Evolutionary conservation across 2,329 filamentous ascomycete genomes (phyloP), one percentile per base, ranked within the genome.

Genomic region (Claviceps spartinae): DNA sequence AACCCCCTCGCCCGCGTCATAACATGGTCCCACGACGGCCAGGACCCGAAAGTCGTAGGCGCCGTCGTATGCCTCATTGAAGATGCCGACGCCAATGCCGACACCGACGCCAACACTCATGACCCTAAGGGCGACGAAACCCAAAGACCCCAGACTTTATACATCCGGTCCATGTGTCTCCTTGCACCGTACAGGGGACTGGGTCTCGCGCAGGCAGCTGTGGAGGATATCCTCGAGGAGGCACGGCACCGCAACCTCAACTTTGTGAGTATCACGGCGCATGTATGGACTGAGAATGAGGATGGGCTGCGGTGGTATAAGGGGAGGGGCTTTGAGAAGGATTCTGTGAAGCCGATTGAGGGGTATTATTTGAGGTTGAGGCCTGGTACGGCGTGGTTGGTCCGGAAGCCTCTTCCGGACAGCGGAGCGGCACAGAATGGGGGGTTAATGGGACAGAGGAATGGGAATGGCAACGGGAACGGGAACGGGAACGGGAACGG

Each of bases 271-370:
- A 68, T 82, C 16, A 83, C 79, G 57, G 82, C 82, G 4, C 82
- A 85, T 62, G 82, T 85, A 16, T 85, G 82, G 82, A 81, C 81
- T 11, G 74, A 80, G 54, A 84, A 83, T 62, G 72, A 75, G 2
- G 81, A 83, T 20, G 82, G 75, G 0, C 65, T 84, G 55, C 69
- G 69, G 53, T 85, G 82, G 81, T 85, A 85, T 65, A 60, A 68
- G 36, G 69, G 71, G 24, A 72, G 78, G 9, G 78, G 79, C 2
- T 85, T 85, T 62, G 59, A 61, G 53, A 69, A 70, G 49, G 69
- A 73, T 48, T 71, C 68, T 14, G 59, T 70, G 38, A 18, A 18
- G 26, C 68, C 72, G n/a, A 62, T 82, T 9, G 63, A 70, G 37
- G 75, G 74, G 2, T 85, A 85, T 62, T 85, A 85, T 64, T 69